Evolutionary conservation across 2,329 filamentous ascomycete species (phyloP).

Genomic region (Parasarocladium wereldwijsianum): DNA sequence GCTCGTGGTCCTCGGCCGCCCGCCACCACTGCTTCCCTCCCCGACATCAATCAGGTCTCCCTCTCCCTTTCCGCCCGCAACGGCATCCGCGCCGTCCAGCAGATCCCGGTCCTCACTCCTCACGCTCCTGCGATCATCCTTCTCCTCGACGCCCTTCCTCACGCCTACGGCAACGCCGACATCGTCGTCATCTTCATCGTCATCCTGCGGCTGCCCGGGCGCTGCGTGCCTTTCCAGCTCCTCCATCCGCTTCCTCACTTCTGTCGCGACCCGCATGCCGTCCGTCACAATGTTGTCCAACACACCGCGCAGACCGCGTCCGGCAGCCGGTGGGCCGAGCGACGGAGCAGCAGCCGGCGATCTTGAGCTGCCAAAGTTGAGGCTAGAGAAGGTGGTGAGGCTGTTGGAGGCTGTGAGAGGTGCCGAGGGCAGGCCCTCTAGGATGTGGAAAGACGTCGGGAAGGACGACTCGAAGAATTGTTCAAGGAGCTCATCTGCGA

Average conservation of each 20-base stretch:
- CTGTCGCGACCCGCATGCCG: constrained; percentile 87
- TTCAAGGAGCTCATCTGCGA: constrained; percentile 89
- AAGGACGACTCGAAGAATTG: constrained; percentile 97
- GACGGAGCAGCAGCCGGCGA: constrained; percentile 22
- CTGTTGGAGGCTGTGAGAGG: constrained; percentile 33
- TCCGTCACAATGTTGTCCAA: constrained; percentile 96
- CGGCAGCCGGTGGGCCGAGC: constrained; percentile 31
- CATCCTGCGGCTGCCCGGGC: constrained; percentile 48
- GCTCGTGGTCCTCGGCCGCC: constrained; percentile 13
- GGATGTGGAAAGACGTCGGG: constrained; percentile 79
- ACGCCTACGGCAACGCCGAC: constrained; percentile 27
- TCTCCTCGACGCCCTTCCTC: constrained; percentile 18
- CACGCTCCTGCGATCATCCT: constrained; percentile 50
- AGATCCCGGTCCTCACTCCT: constrained; percentile 55
- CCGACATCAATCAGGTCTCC: constrained; percentile 18
- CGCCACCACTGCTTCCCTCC: constrained; percentile 9
- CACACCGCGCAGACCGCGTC: constrained; percentile 73
- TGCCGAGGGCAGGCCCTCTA: constrained; percentile 39
- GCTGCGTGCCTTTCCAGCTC: constrained; percentile 76
- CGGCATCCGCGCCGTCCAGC: constrained; percentile 59
- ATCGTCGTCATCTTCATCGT: constrained; percentile 53
- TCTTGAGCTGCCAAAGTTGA: constrained; percentile 41
- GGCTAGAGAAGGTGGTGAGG: constrained; percentile 73
- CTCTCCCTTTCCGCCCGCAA: constrained; percentile 32
- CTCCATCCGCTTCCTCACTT: constrained; percentile 85